These are phyloP conservation scores for Populus pruinosa DNA, from an alignment of 345 rosid species.

Conservation along the genomic window DNA sequence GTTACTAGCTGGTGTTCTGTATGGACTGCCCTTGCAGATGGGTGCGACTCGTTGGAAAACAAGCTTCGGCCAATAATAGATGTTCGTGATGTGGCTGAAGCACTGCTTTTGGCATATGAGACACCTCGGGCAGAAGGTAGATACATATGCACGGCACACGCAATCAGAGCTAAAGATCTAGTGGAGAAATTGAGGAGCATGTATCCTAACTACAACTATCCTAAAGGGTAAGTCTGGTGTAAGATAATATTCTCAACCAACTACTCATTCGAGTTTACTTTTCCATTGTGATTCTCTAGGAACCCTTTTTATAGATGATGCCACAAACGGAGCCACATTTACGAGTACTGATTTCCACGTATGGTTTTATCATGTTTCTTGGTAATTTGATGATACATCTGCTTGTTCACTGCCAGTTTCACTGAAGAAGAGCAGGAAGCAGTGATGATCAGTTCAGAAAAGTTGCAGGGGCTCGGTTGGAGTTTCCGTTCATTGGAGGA, in stretches of 20 bases:
- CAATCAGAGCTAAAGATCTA: conserved; percentile 12
- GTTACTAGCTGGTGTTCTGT: neutral
- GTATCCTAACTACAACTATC: conserved; percentile 22
- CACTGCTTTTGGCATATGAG: conserved; percentile 15
- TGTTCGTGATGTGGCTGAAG: conserved; percentile 36
- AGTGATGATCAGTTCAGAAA: conserved; percentile 15
- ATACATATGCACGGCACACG: conserved; percentile 25
- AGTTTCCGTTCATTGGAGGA: conserved; percentile 29
- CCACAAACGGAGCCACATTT: neutral
- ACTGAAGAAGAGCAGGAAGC: conserved; percentile 11
- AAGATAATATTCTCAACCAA: neutral
- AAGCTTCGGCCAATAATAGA: conserved; percentile 26
- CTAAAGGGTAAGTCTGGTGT: conserved; percentile 18
- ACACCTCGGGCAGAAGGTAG: conserved; percentile 34
- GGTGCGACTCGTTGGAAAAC: conserved; percentile 37
- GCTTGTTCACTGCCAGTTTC: conserved; percentile 5
- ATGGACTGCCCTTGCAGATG: conserved; percentile 31
- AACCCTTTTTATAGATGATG: neutral
- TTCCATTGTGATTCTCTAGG: neutral
- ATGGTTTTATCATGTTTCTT: neutral
- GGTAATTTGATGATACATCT: neutral
- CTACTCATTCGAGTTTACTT: neutral
- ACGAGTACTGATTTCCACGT: neutral
- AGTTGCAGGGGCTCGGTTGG: conserved; percentile 34
- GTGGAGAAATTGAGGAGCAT: conserved; percentile 20